Evolutionary conservation across 2,329 filamentous ascomycete genomes (phyloP), one percentile per base, ranked within the genome.

Genomic region (Zelopaecilomyces penicillatus): DNA sequence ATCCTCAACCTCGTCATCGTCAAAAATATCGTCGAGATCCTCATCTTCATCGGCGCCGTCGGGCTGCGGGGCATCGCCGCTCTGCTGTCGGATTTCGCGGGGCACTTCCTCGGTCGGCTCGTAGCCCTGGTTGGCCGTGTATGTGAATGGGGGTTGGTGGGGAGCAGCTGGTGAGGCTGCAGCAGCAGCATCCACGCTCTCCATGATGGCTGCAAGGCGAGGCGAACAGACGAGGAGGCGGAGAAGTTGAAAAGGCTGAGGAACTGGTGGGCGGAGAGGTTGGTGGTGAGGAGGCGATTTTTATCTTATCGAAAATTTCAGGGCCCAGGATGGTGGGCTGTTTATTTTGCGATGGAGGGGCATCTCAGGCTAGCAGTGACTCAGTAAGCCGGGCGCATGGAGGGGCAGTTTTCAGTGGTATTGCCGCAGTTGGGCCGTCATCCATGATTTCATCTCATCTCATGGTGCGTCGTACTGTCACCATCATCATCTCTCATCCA

Each of bases 1-100:
- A 49, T 85, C 76, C 48, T 82, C 78, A 46, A 82, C 78, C 37
- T 81, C 71, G 7, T 82, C 80, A 31, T 80, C 72, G 31, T 75
- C 69, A 35, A 74, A 63, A 11, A 39, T 39, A 12, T 39, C 37
- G 8, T 39, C 37, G 19, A 39, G 27, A 30, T 60, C 58, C 10
- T 64, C 64, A 3, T 69, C 63, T 8, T 57, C 51, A 32, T 68
- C 63, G 30, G 64, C 59, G 29, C 58, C 58, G 39, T 63, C 32
- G 54, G 54, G 42, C 52, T 57, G 31, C 56, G 51, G 41, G 53
- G 58, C 50, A 47, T 59, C 51, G 57, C 36, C 19, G n/a, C 46
- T 43, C 39, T 43, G 44, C 47, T 44, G 38, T 41, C 43, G 58
- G 40, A 62, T 54, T 48, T 59, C 57, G 50, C 49, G 57, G 47